Evolutionary conservation across 306 rosid genomes (phyloP), one percentile per base, ranked within the genome.

Genomic region (Leucaena leucocephala): DNA sequence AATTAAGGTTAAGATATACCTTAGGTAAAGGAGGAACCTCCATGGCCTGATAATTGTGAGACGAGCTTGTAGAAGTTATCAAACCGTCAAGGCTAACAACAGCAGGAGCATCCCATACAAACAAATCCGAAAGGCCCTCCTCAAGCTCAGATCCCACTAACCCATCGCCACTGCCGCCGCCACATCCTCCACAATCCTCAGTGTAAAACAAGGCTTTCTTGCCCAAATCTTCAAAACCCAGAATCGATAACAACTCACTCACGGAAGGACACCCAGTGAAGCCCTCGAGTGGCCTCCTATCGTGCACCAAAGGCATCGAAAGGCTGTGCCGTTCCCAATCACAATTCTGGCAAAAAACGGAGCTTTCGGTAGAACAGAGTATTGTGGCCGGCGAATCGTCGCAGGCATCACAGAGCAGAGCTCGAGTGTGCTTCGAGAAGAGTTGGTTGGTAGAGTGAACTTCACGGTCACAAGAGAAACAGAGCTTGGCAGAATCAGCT

Each of bases 401-500:
- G 61, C 98, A 93, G 27, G 81, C 83, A 71, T 93, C 92, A 59
- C 98, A 93, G 79, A 93, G 94, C 45, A 70, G 91, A 10, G 82
- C 72, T 6, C 98, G 95, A 34, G 92, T 84, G 89, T 93, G 98
- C 85, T 91, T 91, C 0, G 87, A 81, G 90, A 93, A 93, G 13
- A 93, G 98, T 82, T 87, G 93, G 80, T 93, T 93, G 21, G 95
- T 84, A 1, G 91, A 85, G 81, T 93, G 98, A 81, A 93, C 93
- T 50, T 90, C 95, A 3, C 90, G 91, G 77, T 93, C 98, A 45
- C 98, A 93, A 0, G 89, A 68, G 83, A 93, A 89, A 57, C 98
- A 93, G 11, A 93, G 96, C 74, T 91, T 93, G 12, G 98, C 98
- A 0, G 98, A 88, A 74, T 93, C 98, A 5, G 98, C 98, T 77